Percentiles rank a stretch among this genome's conserved stretches.
phyloP scores from a whole-genome alignment of 2,329 filamentous ascomycete genomes.

The Botryotinia calthae region DNA sequence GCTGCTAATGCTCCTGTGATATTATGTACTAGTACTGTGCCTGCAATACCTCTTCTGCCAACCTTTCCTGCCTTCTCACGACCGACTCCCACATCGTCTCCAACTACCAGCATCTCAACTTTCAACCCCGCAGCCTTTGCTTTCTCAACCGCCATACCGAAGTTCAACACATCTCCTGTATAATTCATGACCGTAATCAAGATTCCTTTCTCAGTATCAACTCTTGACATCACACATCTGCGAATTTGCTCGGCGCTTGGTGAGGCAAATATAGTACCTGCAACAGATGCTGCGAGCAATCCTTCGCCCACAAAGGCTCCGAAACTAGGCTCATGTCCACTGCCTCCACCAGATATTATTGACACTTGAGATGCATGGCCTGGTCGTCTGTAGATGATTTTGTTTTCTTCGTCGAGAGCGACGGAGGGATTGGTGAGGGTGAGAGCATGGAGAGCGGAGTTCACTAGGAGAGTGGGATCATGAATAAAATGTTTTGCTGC shows the following conservation, averaged over 20 bases:
- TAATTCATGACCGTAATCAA: constrained; percentile 96
- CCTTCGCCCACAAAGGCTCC: constrained; percentile 80
- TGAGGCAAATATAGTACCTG: constrained; percentile 83
- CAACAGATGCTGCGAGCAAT: constrained; percentile 76
- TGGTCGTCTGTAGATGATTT: constrained; percentile 76
- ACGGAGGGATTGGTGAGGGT: constrained; percentile 83
- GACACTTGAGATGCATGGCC: constrained; percentile 63
- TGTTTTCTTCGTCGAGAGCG: constrained; percentile 74
- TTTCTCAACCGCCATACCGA: constrained; percentile 91
- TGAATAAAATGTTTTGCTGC: constrained; percentile 84
- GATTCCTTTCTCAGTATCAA: constrained; percentile 70
- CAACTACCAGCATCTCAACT: constrained; percentile 88
- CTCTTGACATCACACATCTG: constrained; percentile 68
- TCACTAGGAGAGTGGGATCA: constrained; percentile 75
- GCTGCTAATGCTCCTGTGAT: constrained; percentile 81
- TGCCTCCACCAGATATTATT: constrained; percentile 83
- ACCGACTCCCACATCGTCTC: constrained; percentile 89
- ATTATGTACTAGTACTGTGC: constrained; percentile 89
- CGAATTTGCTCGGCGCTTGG: constrained; percentile 81
- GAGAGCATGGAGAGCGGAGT: constrained; percentile 70
- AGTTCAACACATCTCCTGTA: constrained; percentile 86
- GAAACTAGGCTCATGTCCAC: constrained; percentile 88
- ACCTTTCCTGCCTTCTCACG: constrained; percentile 83
- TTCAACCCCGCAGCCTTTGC: constrained; percentile 73
- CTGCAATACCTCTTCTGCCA: constrained; percentile 84